These are phyloP conservation scores for Coemansia sp. DNA, from an alignment of 371 early-diverging fungal species.

Conservation along the genomic window DNA sequence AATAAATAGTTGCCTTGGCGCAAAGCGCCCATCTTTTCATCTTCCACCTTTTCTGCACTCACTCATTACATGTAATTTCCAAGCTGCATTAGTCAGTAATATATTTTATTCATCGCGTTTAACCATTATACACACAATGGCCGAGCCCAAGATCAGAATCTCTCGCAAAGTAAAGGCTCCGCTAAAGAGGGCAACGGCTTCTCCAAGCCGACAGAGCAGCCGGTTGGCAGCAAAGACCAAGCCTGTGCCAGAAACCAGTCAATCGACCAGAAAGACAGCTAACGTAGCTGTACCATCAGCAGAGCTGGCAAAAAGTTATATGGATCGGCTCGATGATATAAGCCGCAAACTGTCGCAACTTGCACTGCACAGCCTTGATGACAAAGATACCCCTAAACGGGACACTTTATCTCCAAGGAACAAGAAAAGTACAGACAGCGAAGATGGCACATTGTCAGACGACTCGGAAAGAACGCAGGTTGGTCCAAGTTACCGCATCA, in stretches of 20 bases:
- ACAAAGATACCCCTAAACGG: neutral
- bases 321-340: conserved; percentile 17
- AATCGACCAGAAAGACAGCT: neutral
- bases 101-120: neutral
- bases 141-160: conserved; percentile 5
- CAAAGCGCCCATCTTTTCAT: neutral
- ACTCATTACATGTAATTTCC: neutral
- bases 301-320: conserved; percentile 3
- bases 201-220: conserved; percentile 17
- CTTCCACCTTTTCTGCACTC: neutral
- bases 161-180: conserved; percentile 9
- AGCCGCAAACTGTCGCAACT: conserved; percentile 24
- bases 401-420: neutral
- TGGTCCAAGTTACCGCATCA: neutral
- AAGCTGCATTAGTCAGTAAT: neutral
- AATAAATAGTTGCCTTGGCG: neutral
- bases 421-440: neutral
- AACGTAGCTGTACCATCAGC: neutral
- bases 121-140: conserved; percentile 1
- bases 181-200: neutral
- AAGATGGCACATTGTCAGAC: neutral
- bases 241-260: neutral
- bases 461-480: conserved; percentile 4
- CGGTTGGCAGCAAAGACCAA: conserved; percentile 20
- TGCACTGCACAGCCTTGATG: neutral